phyloP scores from a whole-genome alignment of 129 eudicot species.

The Scalesia atractyloides region DNA sequence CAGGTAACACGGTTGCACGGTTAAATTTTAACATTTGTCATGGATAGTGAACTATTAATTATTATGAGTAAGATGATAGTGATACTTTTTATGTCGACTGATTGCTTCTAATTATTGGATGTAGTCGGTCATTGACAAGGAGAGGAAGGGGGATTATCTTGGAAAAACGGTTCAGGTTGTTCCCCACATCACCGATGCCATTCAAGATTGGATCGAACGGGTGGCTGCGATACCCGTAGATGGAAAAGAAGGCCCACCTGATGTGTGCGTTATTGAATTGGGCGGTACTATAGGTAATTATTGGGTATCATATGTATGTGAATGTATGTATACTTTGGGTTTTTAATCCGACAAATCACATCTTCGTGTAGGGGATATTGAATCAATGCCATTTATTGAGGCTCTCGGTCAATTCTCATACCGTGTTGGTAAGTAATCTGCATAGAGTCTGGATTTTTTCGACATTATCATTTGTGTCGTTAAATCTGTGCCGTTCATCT shows the following conservation, averaged over 20 bases:
- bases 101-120: constrained; percentile 24
- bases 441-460: background rate
- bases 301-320: background rate
- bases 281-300: constrained; percentile 37
- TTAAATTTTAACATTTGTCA: background rate
- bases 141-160: constrained; percentile 93
- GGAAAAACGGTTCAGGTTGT: constrained; percentile 77
- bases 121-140: constrained; percentile 88
- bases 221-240: constrained; percentile 44
- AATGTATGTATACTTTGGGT: background rate
- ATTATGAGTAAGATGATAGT: background rate
- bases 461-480: background rate
- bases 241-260: constrained; percentile 46
- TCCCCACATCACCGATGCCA: constrained; percentile 43
- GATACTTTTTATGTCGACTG: background rate
- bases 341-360: background rate
- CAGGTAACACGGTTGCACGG: constrained; percentile 46
- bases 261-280: constrained; percentile 45
- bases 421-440: constrained; percentile 46
- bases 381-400: constrained; percentile 55
- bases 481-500: background rate
- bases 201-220: constrained; percentile 43
- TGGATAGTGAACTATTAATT: constrained; percentile 7
- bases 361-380: constrained; percentile 47
- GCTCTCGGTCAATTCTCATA: constrained; percentile 57